Evolutionary conservation across 1,284 basidiomycete genomes (phyloP), one percentile per base, ranked within the genome.

Genomic region (Phenoliferia sp.): DNA sequence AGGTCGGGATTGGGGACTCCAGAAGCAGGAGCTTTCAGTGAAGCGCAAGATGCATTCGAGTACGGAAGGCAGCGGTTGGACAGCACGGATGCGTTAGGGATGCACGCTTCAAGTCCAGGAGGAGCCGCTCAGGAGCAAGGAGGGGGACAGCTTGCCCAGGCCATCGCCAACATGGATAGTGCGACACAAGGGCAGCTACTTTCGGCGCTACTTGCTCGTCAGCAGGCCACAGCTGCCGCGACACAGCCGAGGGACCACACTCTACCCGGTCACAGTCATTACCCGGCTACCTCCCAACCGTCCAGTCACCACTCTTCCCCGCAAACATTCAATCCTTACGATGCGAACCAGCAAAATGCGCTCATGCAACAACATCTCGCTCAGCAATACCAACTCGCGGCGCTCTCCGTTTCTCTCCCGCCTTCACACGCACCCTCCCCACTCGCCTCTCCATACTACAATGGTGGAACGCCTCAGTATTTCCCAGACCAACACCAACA

Each of bases 351-450:
- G 39, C 12, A 44, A 12, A 12, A 44, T 12, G 12, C 12, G 22
- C 39, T 44, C 39, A 12, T 44, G 39, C 54, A 55, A 17, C 54
- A 55, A 5, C 59, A 31, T 6, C 26, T 36, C 57, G 5, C 10
- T 32, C 57, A 33, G 32, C 59, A 31, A 12, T 61, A 50, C 35
- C 59, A 48, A 16, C 59, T 31, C 28, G 59, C 59, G 17, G 35
- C 36, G 6, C 34, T 62, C 32, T 22, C 4, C n/a, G 48, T 32
- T 19, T 65, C 63, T 17, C 44, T 65, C 15, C 63, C 63, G 16
- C 57, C 57, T 16, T 65, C 63, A 28, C 26, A 17, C 32, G 59
- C 58, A 12, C 44, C 63, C 3, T 65, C 63, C 16, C 63, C 63
- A 7, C 4, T 32, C 35, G 32, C 15, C 0, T 65, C 63, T 5